Evolutionary conservation across 495 filamentous ascomycete genomes (phyloP).

Genomic region (Xylaria venustula): DNA sequence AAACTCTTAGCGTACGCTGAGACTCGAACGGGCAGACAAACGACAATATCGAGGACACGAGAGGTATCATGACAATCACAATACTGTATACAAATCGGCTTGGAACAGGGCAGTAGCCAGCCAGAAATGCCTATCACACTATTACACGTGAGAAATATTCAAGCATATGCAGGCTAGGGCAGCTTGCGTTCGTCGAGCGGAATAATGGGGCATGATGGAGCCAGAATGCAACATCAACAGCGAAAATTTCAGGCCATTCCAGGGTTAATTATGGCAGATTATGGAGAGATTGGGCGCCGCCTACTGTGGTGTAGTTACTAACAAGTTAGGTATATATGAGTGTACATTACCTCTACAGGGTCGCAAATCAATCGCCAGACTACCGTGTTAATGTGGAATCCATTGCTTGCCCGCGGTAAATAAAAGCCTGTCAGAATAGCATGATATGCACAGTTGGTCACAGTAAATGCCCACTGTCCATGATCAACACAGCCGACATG

Average conservation of each 20-base stretch:
- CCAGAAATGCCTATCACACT: constrained; percentile 16
- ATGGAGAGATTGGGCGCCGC: constrained; percentile 1
- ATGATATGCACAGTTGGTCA: background rate
- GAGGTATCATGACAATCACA: background rate
- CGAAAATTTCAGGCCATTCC: constrained; percentile 7
- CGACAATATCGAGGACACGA: background rate
- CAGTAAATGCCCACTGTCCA: background rate
- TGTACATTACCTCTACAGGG: too few relatives aligned
- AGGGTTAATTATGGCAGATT: constrained; percentile 16
- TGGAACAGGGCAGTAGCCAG: constrained; percentile 1
- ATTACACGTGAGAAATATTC: constrained; percentile 16
- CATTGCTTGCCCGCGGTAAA: background rate
- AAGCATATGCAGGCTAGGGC: constrained; percentile 12
- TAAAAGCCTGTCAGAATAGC: background rate
- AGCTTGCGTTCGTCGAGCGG: constrained; percentile 11
- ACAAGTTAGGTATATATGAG: too few relatives aligned
- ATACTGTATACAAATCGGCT: background rate
- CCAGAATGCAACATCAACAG: constrained; percentile 1
- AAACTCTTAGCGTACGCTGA: background rate
- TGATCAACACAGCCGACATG: background rate
- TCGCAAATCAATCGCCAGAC: too few relatives aligned
- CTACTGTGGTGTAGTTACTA: background rate
- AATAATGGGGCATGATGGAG: constrained; percentile 4
- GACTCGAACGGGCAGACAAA: background rate
- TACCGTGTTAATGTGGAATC: background rate